A percentile compares a stretch with the other conserved stretches of the same genome.
These are phyloP conservation scores for Rhizophora apiculata DNA, from an alignment of 345 rosid species.

Conservation along the genomic window DNA sequence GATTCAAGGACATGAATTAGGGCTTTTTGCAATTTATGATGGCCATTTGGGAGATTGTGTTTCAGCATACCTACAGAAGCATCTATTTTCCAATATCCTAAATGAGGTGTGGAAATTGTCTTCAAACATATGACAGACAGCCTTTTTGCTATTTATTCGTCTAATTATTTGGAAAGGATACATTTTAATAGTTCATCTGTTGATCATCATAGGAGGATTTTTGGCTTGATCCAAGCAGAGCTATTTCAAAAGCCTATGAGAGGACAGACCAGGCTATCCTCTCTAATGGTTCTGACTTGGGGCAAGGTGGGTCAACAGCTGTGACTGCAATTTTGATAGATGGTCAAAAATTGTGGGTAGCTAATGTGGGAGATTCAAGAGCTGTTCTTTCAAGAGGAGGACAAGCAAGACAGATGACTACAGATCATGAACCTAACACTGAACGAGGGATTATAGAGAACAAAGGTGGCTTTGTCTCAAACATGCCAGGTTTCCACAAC, in stretches of 20 bases:
- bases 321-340: slow-evolving; percentile 68
- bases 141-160: neutral
- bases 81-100: slow-evolving; percentile 61
- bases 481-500: slow-evolving; percentile 53
- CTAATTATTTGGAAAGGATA: too few relatives aligned
- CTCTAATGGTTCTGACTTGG: slow-evolving; percentile 53
- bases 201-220: slow-evolving; percentile 49
- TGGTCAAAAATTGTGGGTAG: slow-evolving; percentile 53
- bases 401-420: slow-evolving; percentile 48
- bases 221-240: slow-evolving; percentile 51
- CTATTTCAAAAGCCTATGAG: slow-evolving; percentile 65
- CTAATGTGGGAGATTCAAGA: slow-evolving; percentile 69
- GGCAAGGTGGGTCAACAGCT: slow-evolving; percentile 78
- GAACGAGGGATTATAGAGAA: slow-evolving; percentile 63
- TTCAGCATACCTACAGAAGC: slow-evolving; percentile 62
- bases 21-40: slow-evolving; percentile 72
- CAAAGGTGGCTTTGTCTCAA: slow-evolving; percentile 75
- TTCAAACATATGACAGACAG: slow-evolving; percentile 8
- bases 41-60: slow-evolving; percentile 70
- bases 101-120: slow-evolving; percentile 45
- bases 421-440: slow-evolving; percentile 68
- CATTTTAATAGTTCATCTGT: slow-evolving; percentile 9
- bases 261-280: slow-evolving; percentile 64
- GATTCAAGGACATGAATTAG: slow-evolving; percentile 50
- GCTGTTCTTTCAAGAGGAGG: slow-evolving; percentile 61